Evolutionary conservation across 345 rosid genomes (phyloP).

Genomic region (Eucalyptus erythrocorys): DNA sequence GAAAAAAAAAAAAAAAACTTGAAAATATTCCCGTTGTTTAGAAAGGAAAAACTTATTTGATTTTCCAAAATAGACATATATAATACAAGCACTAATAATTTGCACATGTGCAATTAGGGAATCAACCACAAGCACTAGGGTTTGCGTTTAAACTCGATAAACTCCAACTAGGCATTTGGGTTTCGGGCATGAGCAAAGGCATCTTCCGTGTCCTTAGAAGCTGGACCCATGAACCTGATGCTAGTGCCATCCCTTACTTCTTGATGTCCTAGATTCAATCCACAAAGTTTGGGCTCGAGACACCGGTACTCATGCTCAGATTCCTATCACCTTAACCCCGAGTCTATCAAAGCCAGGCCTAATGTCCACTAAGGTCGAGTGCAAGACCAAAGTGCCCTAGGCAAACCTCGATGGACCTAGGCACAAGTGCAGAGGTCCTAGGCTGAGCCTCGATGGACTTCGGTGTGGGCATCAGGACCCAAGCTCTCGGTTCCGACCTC

Average conservation of each 20-base stretch:
- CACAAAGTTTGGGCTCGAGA: background rate
- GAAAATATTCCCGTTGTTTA: too few species aligned
- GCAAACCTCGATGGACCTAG: background rate
- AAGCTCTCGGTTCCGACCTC: background rate
- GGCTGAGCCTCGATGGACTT: background rate
- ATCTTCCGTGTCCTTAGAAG: fast-evolving
- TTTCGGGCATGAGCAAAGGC: background rate
- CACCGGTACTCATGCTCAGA: background rate
- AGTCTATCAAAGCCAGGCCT: background rate
- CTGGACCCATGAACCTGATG: background rate
- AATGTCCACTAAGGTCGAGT: background rate
- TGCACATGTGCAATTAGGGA: background rate
- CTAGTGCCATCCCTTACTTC: background rate
- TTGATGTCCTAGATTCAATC: background rate
- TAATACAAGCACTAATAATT: background rate
- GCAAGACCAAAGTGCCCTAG: background rate
- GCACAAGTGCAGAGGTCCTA: background rate
- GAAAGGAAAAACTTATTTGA: background rate
- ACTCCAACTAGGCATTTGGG: background rate
- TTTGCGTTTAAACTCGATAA: too few species aligned
- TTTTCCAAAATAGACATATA: background rate
- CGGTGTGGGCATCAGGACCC: background rate
- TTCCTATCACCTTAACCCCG: fast-evolving
- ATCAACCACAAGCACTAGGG: background rate
- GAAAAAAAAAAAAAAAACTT: too few species aligned